A percentile compares a stretch with the other conserved stretches of the same genome.
phyloP scores from a whole-genome alignment of 352 stramenopile genomes.

The Phytopythium ostracodes region DNA sequence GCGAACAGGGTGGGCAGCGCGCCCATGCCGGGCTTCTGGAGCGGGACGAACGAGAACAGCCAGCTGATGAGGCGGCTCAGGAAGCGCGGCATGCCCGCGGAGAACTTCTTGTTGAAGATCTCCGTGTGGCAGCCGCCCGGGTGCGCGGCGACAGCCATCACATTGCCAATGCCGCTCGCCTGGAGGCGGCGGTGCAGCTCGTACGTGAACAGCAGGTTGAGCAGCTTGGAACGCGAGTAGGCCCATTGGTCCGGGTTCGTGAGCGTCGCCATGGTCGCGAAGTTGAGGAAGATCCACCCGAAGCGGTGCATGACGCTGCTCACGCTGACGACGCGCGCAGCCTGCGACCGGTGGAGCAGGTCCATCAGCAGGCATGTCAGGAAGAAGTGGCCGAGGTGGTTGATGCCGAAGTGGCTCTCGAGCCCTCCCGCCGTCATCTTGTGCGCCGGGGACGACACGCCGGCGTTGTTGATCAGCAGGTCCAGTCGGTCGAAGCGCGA shows the following conservation, averaged over 20 bases:
- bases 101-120: constrained; percentile 35
- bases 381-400: constrained; percentile 62
- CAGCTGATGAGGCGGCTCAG: constrained; percentile 29
- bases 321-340: constrained; percentile 29
- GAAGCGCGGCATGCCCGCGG: constrained; percentile 18
- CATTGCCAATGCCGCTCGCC: constrained; percentile 18
- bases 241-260: constrained; percentile 16
- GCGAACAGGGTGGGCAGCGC: constrained; percentile 46
- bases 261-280: constrained; percentile 22
- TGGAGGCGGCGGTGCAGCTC: constrained; percentile 39
- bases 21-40: constrained; percentile 33
- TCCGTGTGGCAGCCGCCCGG: constrained; percentile 34
- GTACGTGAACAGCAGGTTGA: constrained; percentile 43
- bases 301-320: constrained; percentile 31
- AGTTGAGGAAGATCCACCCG: constrained; percentile 21
- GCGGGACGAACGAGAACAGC: constrained; percentile 24
- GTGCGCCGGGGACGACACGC: constrained; percentile 20
- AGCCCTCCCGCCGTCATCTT: constrained; percentile 26
- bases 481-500: constrained; percentile 37
- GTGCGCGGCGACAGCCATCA: constrained; percentile 34
- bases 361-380: constrained; percentile 46
- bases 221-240: constrained; percentile 49
- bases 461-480: constrained; percentile 71
- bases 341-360: constrained; percentile 20
- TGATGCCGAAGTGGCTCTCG: constrained; percentile 57